A percentile compares a stretch with the other conserved stretches of the same genome.
These are phyloP conservation scores for Aphanomyces astaci DNA, from an alignment of 352 stramenopile species.

Conservation along the genomic window DNA sequence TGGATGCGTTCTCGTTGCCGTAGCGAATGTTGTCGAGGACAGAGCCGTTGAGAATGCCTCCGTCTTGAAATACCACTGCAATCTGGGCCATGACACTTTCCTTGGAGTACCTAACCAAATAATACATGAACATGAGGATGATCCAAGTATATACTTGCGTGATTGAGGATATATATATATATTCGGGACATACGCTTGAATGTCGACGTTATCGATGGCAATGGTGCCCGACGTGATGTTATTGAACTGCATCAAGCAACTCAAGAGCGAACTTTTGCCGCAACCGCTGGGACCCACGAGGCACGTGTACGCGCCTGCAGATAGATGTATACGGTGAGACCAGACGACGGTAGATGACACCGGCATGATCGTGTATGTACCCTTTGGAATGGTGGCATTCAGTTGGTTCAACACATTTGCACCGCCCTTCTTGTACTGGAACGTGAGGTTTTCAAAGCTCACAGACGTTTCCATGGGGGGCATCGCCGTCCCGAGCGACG, in stretches of 20 bases:
- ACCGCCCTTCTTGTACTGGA: constrained; percentile 17
- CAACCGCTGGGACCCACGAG: constrained; percentile 21
- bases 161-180: not conserved
- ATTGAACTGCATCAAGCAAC: constrained; percentile 21
- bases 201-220: constrained; percentile 17
- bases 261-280: constrained; percentile 23
- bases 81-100: constrained; percentile 19
- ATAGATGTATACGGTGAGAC: too few relatives aligned
- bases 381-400: constrained; percentile 18
- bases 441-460: constrained; percentile 8
- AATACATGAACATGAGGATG: not conserved
- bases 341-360: too few relatives aligned
- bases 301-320: constrained; percentile 24
- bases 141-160: not conserved
- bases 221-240: constrained; percentile 19
- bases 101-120: constrained; percentile 1
- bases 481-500: not conserved
- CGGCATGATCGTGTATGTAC: too few relatives aligned
- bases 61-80: constrained; percentile 23
- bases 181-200: not conserved
- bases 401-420: constrained; percentile 11
- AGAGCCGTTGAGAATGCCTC: constrained; percentile 22
- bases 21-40: constrained; percentile 26
- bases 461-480: constrained; percentile 4
- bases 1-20: constrained; percentile 13